Percentiles rank a stretch among this genome's conserved stretches.
phyloP scores from a whole-genome alignment of 441 rosid species.

The Pelargonium australe region DNA sequence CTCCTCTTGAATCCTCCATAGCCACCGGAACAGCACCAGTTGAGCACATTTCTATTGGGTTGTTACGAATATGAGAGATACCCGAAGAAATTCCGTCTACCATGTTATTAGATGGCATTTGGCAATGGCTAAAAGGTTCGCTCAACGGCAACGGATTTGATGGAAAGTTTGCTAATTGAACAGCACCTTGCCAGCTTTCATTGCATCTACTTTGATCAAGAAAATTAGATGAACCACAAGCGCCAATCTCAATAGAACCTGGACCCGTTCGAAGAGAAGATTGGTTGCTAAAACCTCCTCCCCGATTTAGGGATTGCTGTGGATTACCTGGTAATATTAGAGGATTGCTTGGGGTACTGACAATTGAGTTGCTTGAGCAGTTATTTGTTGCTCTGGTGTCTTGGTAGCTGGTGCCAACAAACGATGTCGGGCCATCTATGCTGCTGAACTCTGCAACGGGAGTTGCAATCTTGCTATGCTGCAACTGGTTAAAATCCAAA shows the following conservation, averaged over 20 bases:
- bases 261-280: constrained; percentile 42
- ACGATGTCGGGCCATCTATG: constrained; percentile 27
- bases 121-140: constrained; percentile 31
- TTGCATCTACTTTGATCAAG: constrained; percentile 36
- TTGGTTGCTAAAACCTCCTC: constrained; percentile 35
- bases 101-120: constrained; percentile 25
- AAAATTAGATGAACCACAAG: constrained; percentile 33
- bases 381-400: constrained; percentile 32
- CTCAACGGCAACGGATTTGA: constrained; percentile 34
- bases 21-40: constrained; percentile 22
- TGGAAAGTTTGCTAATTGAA: constrained; percentile 33
- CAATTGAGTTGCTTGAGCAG: constrained; percentile 37
- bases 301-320: constrained; percentile 30
- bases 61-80: constrained; percentile 28
- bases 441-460: constrained; percentile 40
- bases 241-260: constrained; percentile 34
- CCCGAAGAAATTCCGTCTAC: constrained; percentile 25
- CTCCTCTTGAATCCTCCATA: constrained; percentile 32
- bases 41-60: constrained; percentile 33
- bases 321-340: constrained; percentile 31
- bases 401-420: constrained; percentile 31
- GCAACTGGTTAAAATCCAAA: constrained; percentile 40
- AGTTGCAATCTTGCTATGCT: constrained; percentile 39
- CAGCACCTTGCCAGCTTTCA: constrained; percentile 42
- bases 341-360: constrained; percentile 36